Evolutionary conservation across 208 protist species (phyloP), one percentile per base, ranked within the genome.

Genomic region (Entamoeba nuttalli): DNA sequence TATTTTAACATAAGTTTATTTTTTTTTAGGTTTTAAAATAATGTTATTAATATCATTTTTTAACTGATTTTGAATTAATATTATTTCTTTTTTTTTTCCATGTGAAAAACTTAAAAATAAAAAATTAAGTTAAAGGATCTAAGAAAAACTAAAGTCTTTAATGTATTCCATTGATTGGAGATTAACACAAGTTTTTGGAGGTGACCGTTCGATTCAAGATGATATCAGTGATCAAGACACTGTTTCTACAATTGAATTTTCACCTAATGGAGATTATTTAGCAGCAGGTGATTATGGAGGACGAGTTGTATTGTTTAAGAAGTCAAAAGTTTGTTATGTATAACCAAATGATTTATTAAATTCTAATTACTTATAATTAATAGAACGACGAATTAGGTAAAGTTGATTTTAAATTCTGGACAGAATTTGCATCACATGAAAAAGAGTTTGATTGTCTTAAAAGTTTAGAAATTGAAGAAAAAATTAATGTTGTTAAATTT

Each of bases 361-460:
- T 48, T 48, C 44, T 48, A 55, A 17, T 55, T 55, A 19, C 7
- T 55, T 55, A 19, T 19, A 55, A 19, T 55, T 55, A 55, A 19
- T 55, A 55, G 52, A 84, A 84, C 62, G 62, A 84, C 3, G 62
- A 84, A 30, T 7, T 84, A 11, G n/a, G 48, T 3, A 95, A 14
- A 25, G 69, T 94, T 0, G 97, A 98, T 94, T 98, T 98, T 96
- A 95, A 96, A 69, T 98, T 98, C 95, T 98, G 97, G 93, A 97
- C 97, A n/a, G 98, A 98, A 95, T 99, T 98, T 95, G 98, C 98
- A 57, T 98, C 97, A 95, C 98, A 98, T 95, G 97, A 98, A 95
- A 93, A 97, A 51, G 98, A 98, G 95, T 99, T 99, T 95, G 98
- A 99, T 96, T 98, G 98, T 94, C 96, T 99, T 44, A 98, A 98